These are phyloP conservation scores for Calocera cornea DNA, from an alignment of 768 basidiomycete species.

Conservation along the genomic window DNA sequence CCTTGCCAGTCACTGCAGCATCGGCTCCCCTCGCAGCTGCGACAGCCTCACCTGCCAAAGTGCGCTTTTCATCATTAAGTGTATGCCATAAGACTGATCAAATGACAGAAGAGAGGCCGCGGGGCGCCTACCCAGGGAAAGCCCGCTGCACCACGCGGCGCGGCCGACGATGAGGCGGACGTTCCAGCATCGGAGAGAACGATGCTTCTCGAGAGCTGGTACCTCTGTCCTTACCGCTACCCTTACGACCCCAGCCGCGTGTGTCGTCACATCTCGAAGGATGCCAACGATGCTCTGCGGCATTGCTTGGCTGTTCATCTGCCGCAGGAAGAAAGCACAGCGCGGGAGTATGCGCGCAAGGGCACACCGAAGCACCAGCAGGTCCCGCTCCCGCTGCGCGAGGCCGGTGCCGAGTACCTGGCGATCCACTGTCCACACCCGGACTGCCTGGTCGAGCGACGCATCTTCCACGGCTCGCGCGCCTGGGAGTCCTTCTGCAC, in stretches of 20 bases:
- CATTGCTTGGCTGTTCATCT: not conserved
- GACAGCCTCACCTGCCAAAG: too few relatives aligned
- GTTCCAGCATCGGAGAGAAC: not conserved
- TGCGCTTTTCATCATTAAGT: too few relatives aligned
- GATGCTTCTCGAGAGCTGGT: not conserved
- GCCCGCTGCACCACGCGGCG: too few relatives aligned
- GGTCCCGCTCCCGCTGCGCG: not conserved
- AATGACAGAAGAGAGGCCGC: not conserved
- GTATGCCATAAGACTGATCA: too few relatives aligned
- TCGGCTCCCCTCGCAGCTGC: too few relatives aligned
- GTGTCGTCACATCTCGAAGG: not conserved
- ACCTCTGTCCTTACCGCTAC: not conserved
- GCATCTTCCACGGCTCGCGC: not conserved
- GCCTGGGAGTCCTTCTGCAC: slow-evolving; percentile 1
- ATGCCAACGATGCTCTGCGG: not conserved
- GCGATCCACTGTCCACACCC: not conserved
- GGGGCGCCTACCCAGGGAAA: not conserved
- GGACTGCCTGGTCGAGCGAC: not conserved
- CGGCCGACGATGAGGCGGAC: too few relatives aligned
- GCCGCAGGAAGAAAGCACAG: not conserved
- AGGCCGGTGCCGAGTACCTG: not conserved
- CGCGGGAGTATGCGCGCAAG: not conserved
- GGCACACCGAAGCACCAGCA: not conserved
- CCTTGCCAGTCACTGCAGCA: too few relatives aligned
- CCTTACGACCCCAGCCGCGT: not conserved